phyloP scores from a whole-genome alignment of 208 protist genomes.

The Acanthamoeba sp. region DNA sequence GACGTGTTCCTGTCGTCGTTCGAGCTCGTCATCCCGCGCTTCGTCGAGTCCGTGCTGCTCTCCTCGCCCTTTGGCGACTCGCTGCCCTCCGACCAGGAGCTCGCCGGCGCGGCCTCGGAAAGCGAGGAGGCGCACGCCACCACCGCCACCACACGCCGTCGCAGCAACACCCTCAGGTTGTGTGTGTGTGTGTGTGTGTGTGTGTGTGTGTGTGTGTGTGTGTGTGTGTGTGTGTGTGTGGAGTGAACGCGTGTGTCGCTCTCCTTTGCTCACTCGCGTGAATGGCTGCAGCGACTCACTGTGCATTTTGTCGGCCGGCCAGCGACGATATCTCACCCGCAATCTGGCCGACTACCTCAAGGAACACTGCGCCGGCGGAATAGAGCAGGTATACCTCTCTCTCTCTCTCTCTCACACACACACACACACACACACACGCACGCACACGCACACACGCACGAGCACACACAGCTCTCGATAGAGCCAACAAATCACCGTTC shows the following conservation, averaged over 20 bases:
- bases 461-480: no score
- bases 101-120: not conserved
- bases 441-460: no score
- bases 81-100: constrained; percentile 8
- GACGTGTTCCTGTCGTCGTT: constrained; percentile 34
- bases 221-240: no score
- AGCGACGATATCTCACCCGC: not conserved
- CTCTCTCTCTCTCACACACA: no score
- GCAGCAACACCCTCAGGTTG: not conserved
- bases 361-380: not conserved
- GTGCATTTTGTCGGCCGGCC: not conserved
- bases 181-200: no score
- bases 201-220: no score
- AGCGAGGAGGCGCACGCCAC: not conserved
- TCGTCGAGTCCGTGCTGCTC: constrained; percentile 1
- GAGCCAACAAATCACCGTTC: not conserved
- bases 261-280: no score
- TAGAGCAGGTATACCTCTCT: not conserved
- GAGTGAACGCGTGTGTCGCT: not conserved
- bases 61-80: constrained; percentile 31
- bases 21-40: constrained; percentile 32
- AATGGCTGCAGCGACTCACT: not conserved
- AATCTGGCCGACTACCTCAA: not conserved
- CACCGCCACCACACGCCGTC: not conserved
- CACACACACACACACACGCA: no score